A percentile compares a stretch with the other conserved stretches of the same genome.
phyloP scores from a whole-genome alignment of 129 eudicot species.

The Chrysanthemum makinoi region DNA sequence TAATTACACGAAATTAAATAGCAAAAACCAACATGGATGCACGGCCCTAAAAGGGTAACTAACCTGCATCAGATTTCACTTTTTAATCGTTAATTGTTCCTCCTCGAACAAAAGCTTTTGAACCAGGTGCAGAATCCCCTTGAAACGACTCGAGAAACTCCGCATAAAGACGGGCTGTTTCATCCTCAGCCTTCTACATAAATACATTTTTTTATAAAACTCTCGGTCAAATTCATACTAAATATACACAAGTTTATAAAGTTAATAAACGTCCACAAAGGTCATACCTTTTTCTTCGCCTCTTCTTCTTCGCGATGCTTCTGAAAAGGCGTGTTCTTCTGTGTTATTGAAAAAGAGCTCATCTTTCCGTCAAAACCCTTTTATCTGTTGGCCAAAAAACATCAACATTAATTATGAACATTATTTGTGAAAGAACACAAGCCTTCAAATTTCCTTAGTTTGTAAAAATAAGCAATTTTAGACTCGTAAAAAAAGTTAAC shows the following conservation, averaged over 20 bases:
- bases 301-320: conserved; percentile 98
- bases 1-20: conserved; percentile 11
- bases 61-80: conserved; percentile 75
- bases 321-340: conserved; percentile 96
- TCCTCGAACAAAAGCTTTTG: conserved; percentile 88
- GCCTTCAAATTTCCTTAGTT: too few relatives aligned
- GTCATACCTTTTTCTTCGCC: conserved; percentile 79
- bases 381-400: conserved; percentile 2
- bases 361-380: conserved; percentile 33
- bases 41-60: too few relatives aligned
- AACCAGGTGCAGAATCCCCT: conserved; percentile 68
- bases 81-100: conserved; percentile 75
- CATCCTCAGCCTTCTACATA: conserved; percentile 81
- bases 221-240: neutral
- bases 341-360: conserved; percentile 71
- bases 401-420: neutral
- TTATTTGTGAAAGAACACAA: neutral
- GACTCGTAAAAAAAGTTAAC: too few relatives aligned
- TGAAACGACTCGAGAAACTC: conserved; percentile 94
- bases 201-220: neutral
- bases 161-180: conserved; percentile 82
- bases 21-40: too few relatives aligned
- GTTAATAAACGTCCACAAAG: conserved; percentile 1
- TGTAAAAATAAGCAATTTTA: too few relatives aligned
- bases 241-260: neutral